phyloP scores from a whole-genome alignment of 345 rosid species.

The Dipteronia sinensis region DNA sequence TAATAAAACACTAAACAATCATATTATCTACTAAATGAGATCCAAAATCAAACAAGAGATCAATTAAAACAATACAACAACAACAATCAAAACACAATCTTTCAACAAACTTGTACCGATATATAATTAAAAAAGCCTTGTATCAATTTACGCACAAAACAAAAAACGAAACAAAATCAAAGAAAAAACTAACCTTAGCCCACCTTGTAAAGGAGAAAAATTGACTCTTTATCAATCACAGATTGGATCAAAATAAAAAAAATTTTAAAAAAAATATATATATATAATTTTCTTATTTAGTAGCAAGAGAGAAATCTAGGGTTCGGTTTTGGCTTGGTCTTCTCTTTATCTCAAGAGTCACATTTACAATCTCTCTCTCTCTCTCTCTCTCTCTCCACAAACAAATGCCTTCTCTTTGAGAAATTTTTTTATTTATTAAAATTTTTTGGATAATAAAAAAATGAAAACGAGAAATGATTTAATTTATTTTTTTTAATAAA shows the following conservation, averaged over 20 bases:
- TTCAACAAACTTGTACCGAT: slow-evolving; percentile 12
- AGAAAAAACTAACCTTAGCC: slow-evolving; percentile 28
- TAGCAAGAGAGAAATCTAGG: slow-evolving; percentile 48
- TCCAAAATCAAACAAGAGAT: slow-evolving; percentile 14
- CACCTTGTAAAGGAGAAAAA: slow-evolving; percentile 21
- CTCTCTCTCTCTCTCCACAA: not conserved
- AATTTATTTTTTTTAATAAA: not conserved
- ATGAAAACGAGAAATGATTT: not conserved
- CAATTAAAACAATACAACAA: slow-evolving; percentile 7
- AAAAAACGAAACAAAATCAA: not conserved
- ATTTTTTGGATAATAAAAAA: not conserved
- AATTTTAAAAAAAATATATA: not conserved
- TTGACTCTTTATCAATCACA: slow-evolving; percentile 5
- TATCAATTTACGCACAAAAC: not conserved
- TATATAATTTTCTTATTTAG: not conserved
- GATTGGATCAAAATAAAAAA: slow-evolving; percentile 34
- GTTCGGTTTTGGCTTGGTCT: slow-evolving; percentile 33
- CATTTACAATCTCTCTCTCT: slow-evolving; percentile 19
- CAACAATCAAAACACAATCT: not conserved
- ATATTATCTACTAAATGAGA: slow-evolving; percentile 23
- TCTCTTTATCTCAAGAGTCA: slow-evolving; percentile 30
- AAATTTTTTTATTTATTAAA: not conserved
- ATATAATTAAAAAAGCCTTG: not conserved
- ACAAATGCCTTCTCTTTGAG: slow-evolving; percentile 6
- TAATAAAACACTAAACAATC: slow-evolving; percentile 8